Percentiles rank a stretch among this genome's conserved stretches.
Evolutionary conservation across 2,329 filamentous ascomycete genomes (phyloP).

Genomic region (Celoporthe dispersa): DNA sequence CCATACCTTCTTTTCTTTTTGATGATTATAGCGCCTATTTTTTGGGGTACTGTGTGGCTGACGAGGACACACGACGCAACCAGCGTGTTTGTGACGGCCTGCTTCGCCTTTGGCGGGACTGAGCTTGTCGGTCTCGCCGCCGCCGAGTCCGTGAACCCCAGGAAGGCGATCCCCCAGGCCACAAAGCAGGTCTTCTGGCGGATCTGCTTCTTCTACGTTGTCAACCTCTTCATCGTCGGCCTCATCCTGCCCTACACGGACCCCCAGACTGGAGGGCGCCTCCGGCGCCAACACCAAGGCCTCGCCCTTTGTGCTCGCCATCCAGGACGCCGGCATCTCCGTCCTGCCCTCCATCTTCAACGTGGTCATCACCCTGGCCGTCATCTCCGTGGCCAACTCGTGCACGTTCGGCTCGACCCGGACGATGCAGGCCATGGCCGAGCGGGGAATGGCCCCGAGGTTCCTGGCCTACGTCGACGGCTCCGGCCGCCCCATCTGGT

Average conservation of each 20-base stretch:
- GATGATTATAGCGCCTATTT: no score
- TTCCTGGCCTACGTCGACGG: slow-evolving; percentile 65
- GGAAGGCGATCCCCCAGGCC: slow-evolving; percentile 52
- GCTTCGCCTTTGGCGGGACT: slow-evolving; percentile 56
- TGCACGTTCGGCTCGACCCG: slow-evolving; percentile 56
- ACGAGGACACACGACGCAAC: not conserved
- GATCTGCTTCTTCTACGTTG: slow-evolving; percentile 56
- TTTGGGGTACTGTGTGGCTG: no score
- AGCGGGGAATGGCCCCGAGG: slow-evolving; percentile 56
- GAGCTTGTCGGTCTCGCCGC: slow-evolving; percentile 58
- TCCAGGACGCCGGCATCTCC: slow-evolving; percentile 53
- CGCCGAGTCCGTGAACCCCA: slow-evolving; percentile 54
- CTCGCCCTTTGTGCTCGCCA: slow-evolving; percentile 57
- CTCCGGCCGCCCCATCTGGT: slow-evolving; percentile 61
- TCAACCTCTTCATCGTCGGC: slow-evolving; percentile 56
- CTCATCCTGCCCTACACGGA: slow-evolving; percentile 53
- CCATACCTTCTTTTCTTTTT: no score
- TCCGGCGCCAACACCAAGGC: slow-evolving; percentile 48
- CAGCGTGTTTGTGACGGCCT: slow-evolving; percentile 55
- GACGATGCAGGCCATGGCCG: slow-evolving; percentile 55
- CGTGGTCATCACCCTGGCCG: slow-evolving; percentile 55
- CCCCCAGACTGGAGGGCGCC: slow-evolving; percentile 43
- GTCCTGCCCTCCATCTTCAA: slow-evolving; percentile 59
- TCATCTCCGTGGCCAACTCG: slow-evolving; percentile 57
- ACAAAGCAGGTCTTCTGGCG: slow-evolving; percentile 61